A percentile compares a stretch with the other conserved stretches of the same genome.
phyloP scores from a whole-genome alignment of 805 yeast genomes.

The Tetrapisispora arboricola region DNA sequence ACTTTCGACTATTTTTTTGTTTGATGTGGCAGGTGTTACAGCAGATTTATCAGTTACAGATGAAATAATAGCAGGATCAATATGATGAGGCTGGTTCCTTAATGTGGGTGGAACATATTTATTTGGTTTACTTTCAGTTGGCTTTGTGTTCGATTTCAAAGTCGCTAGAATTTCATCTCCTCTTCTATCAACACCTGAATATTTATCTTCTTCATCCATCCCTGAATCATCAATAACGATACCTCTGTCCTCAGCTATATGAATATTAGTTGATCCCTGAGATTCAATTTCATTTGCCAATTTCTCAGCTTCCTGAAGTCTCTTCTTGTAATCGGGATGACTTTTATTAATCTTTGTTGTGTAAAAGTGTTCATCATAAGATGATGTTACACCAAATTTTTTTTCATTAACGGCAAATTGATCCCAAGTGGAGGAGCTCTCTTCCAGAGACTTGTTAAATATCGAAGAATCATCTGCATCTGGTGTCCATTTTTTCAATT shows the following conservation, averaged over 20 bases:
- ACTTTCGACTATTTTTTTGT: not conserved
- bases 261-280: slow-evolving; percentile 54
- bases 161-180: slow-evolving; percentile 29
- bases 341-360: slow-evolving; percentile 65
- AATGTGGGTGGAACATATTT: slow-evolving; percentile 29
- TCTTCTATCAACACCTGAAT: slow-evolving; percentile 76
- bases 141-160: slow-evolving; percentile 24
- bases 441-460: slow-evolving; percentile 28
- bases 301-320: slow-evolving; percentile 59
- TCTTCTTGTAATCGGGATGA: slow-evolving; percentile 62
- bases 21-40: not conserved
- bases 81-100: slow-evolving; percentile 27
- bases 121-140: slow-evolving; percentile 22
- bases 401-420: slow-evolving; percentile 88
- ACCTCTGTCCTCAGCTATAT: slow-evolving; percentile 90
- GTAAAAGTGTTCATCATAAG: slow-evolving; percentile 74
- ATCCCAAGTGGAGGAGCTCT: slow-evolving; percentile 53
- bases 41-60: slow-evolving; percentile 13
- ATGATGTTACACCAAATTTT: slow-evolving; percentile 79
- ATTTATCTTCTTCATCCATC: slow-evolving; percentile 90
- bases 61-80: slow-evolving; percentile 29
- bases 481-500: slow-evolving; percentile 78
- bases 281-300: slow-evolving; percentile 78
- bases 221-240: slow-evolving; percentile 68
- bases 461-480: slow-evolving; percentile 30